These are phyloP conservation scores for Pythium angustatum DNA, from an alignment of 352 stramenopile species.

Conservation along the genomic window DNA sequence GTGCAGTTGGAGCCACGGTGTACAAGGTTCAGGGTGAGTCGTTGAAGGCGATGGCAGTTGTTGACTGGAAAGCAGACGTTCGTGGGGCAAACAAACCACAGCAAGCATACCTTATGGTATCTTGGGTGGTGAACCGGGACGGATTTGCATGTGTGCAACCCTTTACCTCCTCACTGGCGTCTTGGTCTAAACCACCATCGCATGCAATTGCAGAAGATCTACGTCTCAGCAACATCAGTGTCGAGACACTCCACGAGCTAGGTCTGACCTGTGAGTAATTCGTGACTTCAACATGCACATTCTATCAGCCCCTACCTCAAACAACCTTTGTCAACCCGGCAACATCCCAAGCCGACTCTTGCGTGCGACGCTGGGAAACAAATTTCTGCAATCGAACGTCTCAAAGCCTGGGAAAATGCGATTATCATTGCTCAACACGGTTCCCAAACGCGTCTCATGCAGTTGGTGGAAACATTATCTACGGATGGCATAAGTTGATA, in stretches of 20 bases:
- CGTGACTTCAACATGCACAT: background rate
- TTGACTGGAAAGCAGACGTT: slow-evolving; percentile 2
- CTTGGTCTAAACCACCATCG: background rate
- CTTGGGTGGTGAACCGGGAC: background rate
- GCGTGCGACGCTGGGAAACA: background rate
- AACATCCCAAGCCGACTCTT: background rate
- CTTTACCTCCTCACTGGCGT: background rate
- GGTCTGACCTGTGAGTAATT: background rate
- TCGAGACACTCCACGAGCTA: background rate
- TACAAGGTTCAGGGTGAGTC: slow-evolving; percentile 18
- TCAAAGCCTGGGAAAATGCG: too few relatives aligned
- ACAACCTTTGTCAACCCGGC: background rate
- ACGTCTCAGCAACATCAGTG: background rate
- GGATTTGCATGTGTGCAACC: background rate
- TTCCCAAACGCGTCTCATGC: background rate
- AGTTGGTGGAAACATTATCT: background rate
- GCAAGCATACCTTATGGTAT: slow-evolving; percentile 18
- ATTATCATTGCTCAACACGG: background rate
- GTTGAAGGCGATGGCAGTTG: background rate
- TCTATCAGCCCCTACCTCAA: background rate
- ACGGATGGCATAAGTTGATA: background rate
- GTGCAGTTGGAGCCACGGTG: slow-evolving; percentile 1
- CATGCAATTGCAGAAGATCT: background rate
- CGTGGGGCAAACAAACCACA: slow-evolving; percentile 2
- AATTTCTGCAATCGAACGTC: background rate